Evolutionary conservation across 2,329 filamentous ascomycete genomes (phyloP), one percentile per base, ranked within the genome.

Genomic region (Colletotrichum musicola): DNA sequence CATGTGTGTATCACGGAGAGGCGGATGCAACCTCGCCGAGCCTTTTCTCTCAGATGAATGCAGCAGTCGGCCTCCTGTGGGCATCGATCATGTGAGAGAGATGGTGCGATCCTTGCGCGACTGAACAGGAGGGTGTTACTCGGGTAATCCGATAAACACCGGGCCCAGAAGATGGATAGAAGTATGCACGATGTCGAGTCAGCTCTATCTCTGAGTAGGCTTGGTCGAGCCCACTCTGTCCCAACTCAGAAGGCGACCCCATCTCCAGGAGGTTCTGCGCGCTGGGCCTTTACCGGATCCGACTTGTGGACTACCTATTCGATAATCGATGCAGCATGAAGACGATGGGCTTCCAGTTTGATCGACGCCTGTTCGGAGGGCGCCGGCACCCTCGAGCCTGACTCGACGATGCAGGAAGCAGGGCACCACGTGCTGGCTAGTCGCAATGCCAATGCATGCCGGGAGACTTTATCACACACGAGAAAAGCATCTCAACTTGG

Each of bases 231-330:
- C 40, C 42, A 40, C 54, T 50, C 27, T 62, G 30, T 68, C 62
- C 55, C 61, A 60, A 50, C 47, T 20, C 14, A 27, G 38, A 25
- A 53, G 14, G 35, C 51, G 12, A 25, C 22, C 22, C n/a, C 14
- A 18, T 57, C 51, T 53, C 30, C 42, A 35, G 25, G 40, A 51
- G 35, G 30, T 65, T 55, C 35, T 60, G 55, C 62, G 50, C 53
- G 44, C n/a, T 60, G 62, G 35, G 50, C 50, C 62, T 59, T 59
- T 65, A 50, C 56, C 65, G 55, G 49, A 46, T 51, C 62, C 62
- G 65, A 67, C 44, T 27, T 58, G 51, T 57, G 38, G 46, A 44
- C 22, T 35, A 25, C 30, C 30, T 35, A 35, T 58, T 27, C 62
- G 51, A 30, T 35, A 35, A 53, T 27, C 62, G 51, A 30, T 27